Conservation (phyloP, 345 rosid species). For the Angophora floribunda region DNA sequence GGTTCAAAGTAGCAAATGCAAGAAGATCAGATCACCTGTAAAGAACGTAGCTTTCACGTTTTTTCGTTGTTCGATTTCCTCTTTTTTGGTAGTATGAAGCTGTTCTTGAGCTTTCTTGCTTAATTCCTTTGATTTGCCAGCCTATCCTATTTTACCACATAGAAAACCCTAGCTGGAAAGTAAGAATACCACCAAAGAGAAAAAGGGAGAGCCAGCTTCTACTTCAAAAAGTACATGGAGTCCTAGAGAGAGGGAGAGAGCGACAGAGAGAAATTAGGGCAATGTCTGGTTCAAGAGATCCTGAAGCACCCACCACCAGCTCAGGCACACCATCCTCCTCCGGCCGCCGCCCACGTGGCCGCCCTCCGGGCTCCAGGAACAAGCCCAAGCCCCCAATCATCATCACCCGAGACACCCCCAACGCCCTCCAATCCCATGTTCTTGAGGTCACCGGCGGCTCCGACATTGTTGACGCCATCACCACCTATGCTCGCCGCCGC, state of each 20-base stretch:
- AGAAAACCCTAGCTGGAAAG: background rate
- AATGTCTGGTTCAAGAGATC: slow-evolving; percentile 7
- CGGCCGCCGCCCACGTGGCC: slow-evolving; percentile 59
- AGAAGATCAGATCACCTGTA: background rate
- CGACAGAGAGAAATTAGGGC: background rate
- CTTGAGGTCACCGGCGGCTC: slow-evolving; percentile 54
- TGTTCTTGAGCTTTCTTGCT: background rate
- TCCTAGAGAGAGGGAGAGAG: slow-evolving; percentile 12
- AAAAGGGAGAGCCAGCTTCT: background rate
- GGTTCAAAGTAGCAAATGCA: background rate
- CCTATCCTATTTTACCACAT: background rate
- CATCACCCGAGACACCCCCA: slow-evolving; percentile 58
- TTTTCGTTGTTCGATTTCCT: background rate
- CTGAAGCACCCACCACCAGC: slow-evolving; percentile 21
- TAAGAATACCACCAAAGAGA: background rate
- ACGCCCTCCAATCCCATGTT: slow-evolving; percentile 52
- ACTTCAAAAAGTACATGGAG: background rate
- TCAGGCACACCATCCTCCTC: slow-evolving; percentile 20
- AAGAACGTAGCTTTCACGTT: background rate
- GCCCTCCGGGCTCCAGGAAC: slow-evolving; percentile 70
- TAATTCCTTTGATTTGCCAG: background rate
- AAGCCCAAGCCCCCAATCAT: slow-evolving; percentile 62
- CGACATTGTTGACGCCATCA: slow-evolving; percentile 43
- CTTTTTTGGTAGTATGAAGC: background rate
- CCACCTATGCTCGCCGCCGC: slow-evolving; percentile 47